Evolutionary conservation across 495 filamentous ascomycete genomes (phyloP).

Genomic region (Podospora australis): DNA sequence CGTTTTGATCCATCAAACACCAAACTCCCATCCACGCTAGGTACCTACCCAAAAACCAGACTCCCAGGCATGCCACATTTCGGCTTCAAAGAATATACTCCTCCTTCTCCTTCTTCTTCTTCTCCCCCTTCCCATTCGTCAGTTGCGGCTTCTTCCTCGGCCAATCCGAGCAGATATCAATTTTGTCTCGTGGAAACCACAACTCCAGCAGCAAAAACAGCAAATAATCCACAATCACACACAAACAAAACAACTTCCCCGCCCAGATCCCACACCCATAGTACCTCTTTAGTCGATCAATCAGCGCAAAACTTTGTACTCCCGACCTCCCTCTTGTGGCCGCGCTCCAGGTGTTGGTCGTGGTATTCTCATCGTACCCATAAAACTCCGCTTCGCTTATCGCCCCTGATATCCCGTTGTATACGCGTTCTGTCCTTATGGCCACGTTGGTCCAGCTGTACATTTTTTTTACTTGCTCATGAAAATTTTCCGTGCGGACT

Average conservation of each 20-base stretch:
- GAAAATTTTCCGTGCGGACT: constrained; percentile 86
- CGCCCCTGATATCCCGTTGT: constrained; percentile 80
- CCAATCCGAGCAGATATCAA: constrained; percentile 88
- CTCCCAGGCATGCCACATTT: not conserved
- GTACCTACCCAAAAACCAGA: not conserved
- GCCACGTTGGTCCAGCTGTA: constrained; percentile 97
- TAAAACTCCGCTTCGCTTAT: constrained; percentile 84
- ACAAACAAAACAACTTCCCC: constrained; percentile 92
- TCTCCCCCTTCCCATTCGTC: constrained; percentile 11
- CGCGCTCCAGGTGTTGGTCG: constrained; percentile 56
- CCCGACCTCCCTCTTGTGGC: constrained; percentile 70
- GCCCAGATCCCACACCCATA: constrained; percentile 99
- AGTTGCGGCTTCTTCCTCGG: constrained; percentile 77
- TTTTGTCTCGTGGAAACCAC: constrained; percentile 73
- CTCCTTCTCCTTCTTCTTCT: constrained; percentile 12
- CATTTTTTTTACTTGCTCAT: constrained; percentile 95
- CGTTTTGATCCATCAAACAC: not conserved
- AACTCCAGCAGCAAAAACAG: constrained; percentile 82
- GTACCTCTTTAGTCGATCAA: constrained; percentile 90
- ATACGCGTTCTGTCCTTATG: constrained; percentile 85
- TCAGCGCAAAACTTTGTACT: constrained; percentile 78
- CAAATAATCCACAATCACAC: constrained; percentile 88
- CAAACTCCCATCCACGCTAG: not conserved
- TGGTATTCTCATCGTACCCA: constrained; percentile 60
- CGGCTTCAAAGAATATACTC: not conserved